Evolutionary conservation across 441 rosid genomes (phyloP).

Genomic region (Adansonia grandidieri): DNA sequence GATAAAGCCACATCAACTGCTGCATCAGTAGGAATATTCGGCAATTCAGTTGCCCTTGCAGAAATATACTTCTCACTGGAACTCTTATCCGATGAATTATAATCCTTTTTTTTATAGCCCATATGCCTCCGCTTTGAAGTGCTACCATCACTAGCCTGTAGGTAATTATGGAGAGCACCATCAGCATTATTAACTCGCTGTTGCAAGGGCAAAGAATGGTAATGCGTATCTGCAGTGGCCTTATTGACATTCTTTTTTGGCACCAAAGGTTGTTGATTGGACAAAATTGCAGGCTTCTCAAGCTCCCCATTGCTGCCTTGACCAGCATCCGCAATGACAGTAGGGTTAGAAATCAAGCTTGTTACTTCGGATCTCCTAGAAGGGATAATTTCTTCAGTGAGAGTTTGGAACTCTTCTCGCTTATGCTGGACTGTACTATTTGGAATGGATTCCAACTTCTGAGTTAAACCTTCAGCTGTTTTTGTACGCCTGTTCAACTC

Average conservation of each 20-base stretch:
- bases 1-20: constrained; percentile 39
- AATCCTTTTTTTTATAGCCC: constrained; percentile 64
- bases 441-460: constrained; percentile 46
- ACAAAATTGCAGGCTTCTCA: constrained; percentile 41
- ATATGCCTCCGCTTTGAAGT: constrained; percentile 58
- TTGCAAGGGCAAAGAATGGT: constrained; percentile 30
- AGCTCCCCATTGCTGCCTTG: constrained; percentile 30
- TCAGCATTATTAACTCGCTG: constrained; percentile 39
- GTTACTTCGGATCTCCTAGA: constrained; percentile 37
- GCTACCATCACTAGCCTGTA: constrained; percentile 40
- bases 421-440: constrained; percentile 35
- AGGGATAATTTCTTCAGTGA: constrained; percentile 33
- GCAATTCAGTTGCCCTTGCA: constrained; percentile 38
- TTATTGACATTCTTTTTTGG: constrained; percentile 38
- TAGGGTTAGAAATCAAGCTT: constrained; percentile 33
- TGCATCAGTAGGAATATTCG: constrained; percentile 36
- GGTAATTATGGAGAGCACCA: constrained; percentile 34
- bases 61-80: constrained; percentile 42
- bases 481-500: constrained; percentile 80
- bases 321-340: constrained; percentile 34
- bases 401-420: constrained; percentile 41
- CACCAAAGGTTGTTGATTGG: constrained; percentile 37
- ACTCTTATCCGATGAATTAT: constrained; percentile 44
- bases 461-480: constrained; percentile 48
- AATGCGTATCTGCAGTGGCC: constrained; percentile 32